Conservation (phyloP, 2,329 filamentous ascomycete genomes). For the Purpureocillium lavendulum region DNA sequence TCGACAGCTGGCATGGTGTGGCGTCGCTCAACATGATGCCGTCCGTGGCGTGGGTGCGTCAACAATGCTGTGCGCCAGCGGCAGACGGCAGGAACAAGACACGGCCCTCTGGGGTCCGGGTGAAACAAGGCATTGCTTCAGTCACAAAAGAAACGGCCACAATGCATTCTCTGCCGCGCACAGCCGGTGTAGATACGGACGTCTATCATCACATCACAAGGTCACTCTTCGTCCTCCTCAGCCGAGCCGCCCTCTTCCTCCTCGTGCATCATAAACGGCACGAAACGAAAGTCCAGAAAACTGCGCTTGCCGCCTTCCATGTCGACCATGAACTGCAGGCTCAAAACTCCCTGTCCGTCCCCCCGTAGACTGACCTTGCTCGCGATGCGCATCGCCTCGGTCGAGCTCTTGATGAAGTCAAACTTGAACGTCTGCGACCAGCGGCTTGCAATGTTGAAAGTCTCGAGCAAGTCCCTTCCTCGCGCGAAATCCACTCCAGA, state of each 20-base stretch:
- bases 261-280: slow-evolving; percentile 60
- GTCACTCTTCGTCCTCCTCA: slow-evolving; percentile 1
- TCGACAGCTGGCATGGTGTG: no score
- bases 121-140: no score
- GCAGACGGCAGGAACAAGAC: no score
- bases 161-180: no score
- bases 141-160: no score
- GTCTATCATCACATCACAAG: neutral
- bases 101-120: no score
- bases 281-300: slow-evolving; percentile 77
- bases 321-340: slow-evolving; percentile 94
- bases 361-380: slow-evolving; percentile 87
- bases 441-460: slow-evolving; percentile 53
- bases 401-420: slow-evolving; percentile 73
- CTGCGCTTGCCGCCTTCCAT: slow-evolving; percentile 60
- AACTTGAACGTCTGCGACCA: slow-evolving; percentile 78
- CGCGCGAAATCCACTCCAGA: slow-evolving; percentile 60
- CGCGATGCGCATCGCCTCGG: slow-evolving; percentile 85
- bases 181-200: neutral
- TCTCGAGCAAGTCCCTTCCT: slow-evolving; percentile 63
- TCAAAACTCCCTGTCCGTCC: slow-evolving; percentile 83
- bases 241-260: slow-evolving; percentile 21
- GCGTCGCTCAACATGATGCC: no score
- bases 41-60: no score
- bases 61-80: no score